phyloP scores from a whole-genome alignment of 2,329 filamentous ascomycete species.

The Chaetomium globosum region DNA sequence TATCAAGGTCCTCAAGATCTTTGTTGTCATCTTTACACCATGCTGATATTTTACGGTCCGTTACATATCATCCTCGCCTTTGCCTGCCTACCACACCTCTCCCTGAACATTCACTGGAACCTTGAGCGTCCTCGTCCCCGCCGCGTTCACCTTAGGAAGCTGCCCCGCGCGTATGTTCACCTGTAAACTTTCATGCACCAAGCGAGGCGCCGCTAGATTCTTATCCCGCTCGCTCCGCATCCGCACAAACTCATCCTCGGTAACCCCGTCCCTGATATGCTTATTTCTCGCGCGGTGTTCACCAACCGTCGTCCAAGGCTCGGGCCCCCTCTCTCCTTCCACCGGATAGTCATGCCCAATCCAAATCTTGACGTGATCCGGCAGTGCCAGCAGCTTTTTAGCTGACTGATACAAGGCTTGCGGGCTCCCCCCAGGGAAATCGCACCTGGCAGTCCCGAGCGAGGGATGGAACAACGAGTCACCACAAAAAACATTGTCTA shows the following conservation, averaged over 20 bases:
- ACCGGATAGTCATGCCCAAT: conserved; percentile 59
- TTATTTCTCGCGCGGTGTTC: conserved; percentile 53
- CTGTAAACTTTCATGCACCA: conserved; percentile 56
- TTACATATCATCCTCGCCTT: neutral
- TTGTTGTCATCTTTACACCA: neutral
- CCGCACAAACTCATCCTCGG: conserved; percentile 50
- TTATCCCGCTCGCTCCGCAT: conserved; percentile 50
- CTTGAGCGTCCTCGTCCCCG: conserved; percentile 43
- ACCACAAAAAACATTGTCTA: conserved; percentile 54
- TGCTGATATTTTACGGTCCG: neutral
- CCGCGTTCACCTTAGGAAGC: conserved; percentile 43
- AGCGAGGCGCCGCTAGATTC: conserved; percentile 47
- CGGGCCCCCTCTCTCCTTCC: conserved; percentile 40
- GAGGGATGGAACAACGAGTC: conserved; percentile 58
- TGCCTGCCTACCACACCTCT: neutral
- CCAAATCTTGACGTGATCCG: conserved; percentile 53
- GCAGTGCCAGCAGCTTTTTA: conserved; percentile 48
- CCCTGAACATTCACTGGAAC: conserved; percentile 42
- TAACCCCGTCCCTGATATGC: conserved; percentile 50
- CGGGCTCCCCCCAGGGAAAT: conserved; percentile 57
- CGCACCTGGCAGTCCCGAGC: conserved; percentile 56
- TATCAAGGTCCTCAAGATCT: no score
- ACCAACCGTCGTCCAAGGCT: conserved; percentile 49
- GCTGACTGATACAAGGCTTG: conserved; percentile 49
- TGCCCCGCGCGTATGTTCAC: conserved; percentile 55